Conservation (phyloP, 768 basidiomycete genomes). For the Mycena galericulata region DNA sequence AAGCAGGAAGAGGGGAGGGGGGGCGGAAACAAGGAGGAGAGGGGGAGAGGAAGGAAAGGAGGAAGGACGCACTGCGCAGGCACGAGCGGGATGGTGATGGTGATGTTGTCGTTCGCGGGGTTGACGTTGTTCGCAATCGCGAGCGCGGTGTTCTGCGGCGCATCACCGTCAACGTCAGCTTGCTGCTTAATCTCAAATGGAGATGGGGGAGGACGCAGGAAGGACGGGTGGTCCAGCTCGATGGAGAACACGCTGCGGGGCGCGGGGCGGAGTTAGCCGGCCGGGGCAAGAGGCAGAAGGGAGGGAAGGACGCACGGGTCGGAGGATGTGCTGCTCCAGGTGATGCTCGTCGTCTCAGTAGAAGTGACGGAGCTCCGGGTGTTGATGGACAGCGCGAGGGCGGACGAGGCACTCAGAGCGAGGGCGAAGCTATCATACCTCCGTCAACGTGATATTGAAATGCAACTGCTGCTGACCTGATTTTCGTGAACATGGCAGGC, state of each 20-base stretch:
- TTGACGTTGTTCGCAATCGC: slow-evolving; percentile 69
- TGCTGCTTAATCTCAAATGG: too few species aligned
- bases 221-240: slow-evolving; percentile 59
- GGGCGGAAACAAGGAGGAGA: too few species aligned
- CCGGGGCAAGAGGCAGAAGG: background rate
- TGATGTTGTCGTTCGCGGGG: slow-evolving; percentile 47
- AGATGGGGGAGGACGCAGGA: slow-evolving; percentile 46
- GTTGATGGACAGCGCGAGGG: slow-evolving; percentile 60
- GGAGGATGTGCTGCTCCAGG: slow-evolving; percentile 55
- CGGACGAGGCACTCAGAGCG: slow-evolving; percentile 61
- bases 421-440: too few species aligned
- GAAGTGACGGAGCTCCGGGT: slow-evolving; percentile 49
- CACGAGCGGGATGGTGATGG: slow-evolving; percentile 59
- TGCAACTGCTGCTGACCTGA: too few species aligned
- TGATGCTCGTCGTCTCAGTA: slow-evolving; percentile 52
- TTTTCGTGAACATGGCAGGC: too few species aligned
- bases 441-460: too few species aligned
- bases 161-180: background rate
- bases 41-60: too few species aligned
- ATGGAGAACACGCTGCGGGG: slow-evolving; percentile 51
- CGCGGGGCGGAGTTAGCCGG: slow-evolving; percentile 24
- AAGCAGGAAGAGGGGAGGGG: too few species aligned
- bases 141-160: too few species aligned
- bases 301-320: slow-evolving; percentile 56
- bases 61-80: too few species aligned